Base-by-base conservation (phyloP, 305 asterid genomes). In the Ajuga reptans region DNA sequence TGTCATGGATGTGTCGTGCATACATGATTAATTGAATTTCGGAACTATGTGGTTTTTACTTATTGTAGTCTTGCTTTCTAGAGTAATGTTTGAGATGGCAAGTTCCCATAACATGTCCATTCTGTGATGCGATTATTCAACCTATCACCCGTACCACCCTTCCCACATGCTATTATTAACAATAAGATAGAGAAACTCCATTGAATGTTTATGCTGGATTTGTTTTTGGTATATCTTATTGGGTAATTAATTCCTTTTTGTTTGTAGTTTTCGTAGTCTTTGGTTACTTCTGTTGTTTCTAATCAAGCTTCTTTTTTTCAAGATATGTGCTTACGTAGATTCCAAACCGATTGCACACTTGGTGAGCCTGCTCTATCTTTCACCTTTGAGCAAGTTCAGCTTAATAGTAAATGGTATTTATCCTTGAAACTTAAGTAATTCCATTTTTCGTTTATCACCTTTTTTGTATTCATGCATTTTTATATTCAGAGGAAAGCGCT, bases 301-400 rank as follows among this genome's bases (percentile, higher is more conserved):
- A 62, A 64, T 75, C 21, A 36, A 45, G 59, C 0, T 74, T 75
- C 69, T 17, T 78, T 55, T 79, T 49, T 73, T 80, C 80, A 80
- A 92, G 98, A 85, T 78, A 90, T 92, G 98, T 92, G 98, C 85
- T 79, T 84, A 62, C 80, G 96, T 71, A 86, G 97, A 83, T 92
- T 75, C 85, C 92, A 84, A 77, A 64, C 72, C 21, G 96, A 92
- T 79, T 75, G 88, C 80, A 54, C 75, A 59, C 64, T 81, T 74
- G 95, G 92, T 27, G 98, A 87, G 81, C 87, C 86, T 27, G 90
- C 89, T 39, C 76, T 90, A 61, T 81, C 96, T 66, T 84, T 81
- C 76, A 80, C 80, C 78, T 76, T 88, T 39, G 96, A 88, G 51
- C 72, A 62, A 74, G 86, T 81, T 70, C 93, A 88, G 76, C 82